These are phyloP conservation scores for Candida sanyaensis DNA, from an alignment of 1,139 yeast species.

Conservation along the genomic window DNA sequence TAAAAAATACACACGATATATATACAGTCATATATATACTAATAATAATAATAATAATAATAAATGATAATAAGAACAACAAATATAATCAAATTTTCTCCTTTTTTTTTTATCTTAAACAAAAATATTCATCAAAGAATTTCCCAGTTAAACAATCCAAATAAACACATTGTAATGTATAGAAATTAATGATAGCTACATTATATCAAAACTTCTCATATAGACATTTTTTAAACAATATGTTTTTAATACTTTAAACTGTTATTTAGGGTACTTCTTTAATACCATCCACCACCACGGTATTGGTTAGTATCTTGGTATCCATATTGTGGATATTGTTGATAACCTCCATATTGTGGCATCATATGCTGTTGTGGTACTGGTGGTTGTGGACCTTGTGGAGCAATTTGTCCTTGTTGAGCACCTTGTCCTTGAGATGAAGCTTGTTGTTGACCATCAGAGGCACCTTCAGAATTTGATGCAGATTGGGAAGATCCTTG, in stretches of 20 bases:
- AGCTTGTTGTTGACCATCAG: constrained; percentile 1
- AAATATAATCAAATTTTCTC: not conserved
- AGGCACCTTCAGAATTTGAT: constrained; percentile 7
- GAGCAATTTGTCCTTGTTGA: constrained; percentile 16
- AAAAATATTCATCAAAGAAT: no score
- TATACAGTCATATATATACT: not conserved
- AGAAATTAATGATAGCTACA: not conserved
- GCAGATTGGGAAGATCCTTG: constrained; percentile 9
- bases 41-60: not conserved
- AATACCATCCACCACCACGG: constrained; percentile 37
- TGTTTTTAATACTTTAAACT: no score
- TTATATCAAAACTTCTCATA: not conserved
- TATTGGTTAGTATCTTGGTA: constrained; percentile 48
- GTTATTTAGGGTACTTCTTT: constrained; percentile 7
- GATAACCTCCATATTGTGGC: constrained; percentile 49
- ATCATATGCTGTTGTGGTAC: constrained; percentile 39
- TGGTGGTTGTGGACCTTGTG: constrained; percentile 25
- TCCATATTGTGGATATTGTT: constrained; percentile 54
- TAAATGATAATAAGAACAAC: not conserved
- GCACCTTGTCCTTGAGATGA: constrained; percentile 19
- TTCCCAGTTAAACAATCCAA: no score
- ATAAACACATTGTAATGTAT: not conserved
- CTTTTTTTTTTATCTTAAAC: not conserved
- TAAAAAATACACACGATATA: constrained; percentile 3
- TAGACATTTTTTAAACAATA: no score